Conservation (phyloP, 768 basidiomycete genomes). For the Baorangia bicolor region DNA sequence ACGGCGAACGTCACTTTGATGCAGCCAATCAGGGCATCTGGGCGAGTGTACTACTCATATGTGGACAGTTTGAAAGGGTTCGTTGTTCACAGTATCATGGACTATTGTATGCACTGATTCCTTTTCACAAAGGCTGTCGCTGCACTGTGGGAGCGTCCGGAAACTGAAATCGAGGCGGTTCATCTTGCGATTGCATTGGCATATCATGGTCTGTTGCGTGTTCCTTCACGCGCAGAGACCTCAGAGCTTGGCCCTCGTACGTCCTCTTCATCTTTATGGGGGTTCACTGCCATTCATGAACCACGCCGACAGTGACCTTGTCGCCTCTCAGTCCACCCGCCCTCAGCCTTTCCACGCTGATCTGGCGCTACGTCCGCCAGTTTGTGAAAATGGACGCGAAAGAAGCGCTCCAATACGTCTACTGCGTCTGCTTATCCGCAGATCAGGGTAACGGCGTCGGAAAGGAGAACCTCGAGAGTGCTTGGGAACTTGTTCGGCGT, state of each 20-base stretch:
- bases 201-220: constrained; percentile 89
- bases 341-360: constrained; percentile 77
- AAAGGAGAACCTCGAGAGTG: constrained; percentile 78
- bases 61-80: constrained; percentile 93
- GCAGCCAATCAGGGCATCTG: constrained; percentile 65
- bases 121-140: constrained; percentile 69
- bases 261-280: constrained; percentile 26
- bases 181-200: constrained; percentile 90
- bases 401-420: constrained; percentile 93
- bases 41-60: constrained; percentile 84
- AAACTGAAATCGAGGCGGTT: constrained; percentile 90
- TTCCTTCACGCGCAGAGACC: constrained; percentile 77
- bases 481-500: constrained; percentile 77
- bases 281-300: not conserved
- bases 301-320: constrained; percentile 54
- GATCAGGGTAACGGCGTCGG: constrained; percentile 72
- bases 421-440: constrained; percentile 74
- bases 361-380: constrained; percentile 91
- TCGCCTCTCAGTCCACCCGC: constrained; percentile 69
- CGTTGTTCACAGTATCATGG: constrained; percentile 20
- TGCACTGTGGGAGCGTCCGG: constrained; percentile 82
- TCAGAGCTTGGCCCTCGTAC: constrained; percentile 82
- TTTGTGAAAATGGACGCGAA: constrained; percentile 93
- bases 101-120: not conserved
- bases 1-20: constrained; percentile 83